Evolutionary conservation across 257 asterid genomes (phyloP).

Genomic region (Schizonepeta tenuifolia): DNA sequence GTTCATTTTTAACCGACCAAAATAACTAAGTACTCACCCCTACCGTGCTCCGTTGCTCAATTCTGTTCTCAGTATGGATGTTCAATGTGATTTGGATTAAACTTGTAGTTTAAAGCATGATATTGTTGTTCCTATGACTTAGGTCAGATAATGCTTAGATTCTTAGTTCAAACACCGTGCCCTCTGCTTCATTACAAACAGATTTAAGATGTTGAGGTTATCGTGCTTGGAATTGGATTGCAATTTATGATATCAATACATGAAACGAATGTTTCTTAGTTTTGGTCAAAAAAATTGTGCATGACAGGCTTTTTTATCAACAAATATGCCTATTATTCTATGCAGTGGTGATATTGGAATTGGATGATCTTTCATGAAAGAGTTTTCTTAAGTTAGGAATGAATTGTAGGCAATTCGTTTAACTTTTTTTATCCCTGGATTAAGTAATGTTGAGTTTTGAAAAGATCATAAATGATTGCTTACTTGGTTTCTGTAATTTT

Average conservation of each 20-base stretch:
- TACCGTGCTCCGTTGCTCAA: too few relatives aligned
- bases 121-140: too few relatives aligned
- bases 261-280: neutral
- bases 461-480: neutral
- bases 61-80: too few relatives aligned
- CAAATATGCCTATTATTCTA: neutral
- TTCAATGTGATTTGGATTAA: too few relatives aligned
- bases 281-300: neutral
- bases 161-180: too few relatives aligned
- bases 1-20: too few relatives aligned
- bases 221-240: neutral
- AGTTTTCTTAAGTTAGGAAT: constrained; percentile 16
- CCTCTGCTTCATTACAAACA: too few relatives aligned
- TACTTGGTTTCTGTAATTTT: neutral
- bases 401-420: neutral
- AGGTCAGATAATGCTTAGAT: too few relatives aligned
- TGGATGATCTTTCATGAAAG: neutral
- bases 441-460: neutral
- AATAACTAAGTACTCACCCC: too few relatives aligned
- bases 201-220: neutral
- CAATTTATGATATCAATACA: neutral
- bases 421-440: neutral
- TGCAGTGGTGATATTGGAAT: neutral
- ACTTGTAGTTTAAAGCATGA: too few relatives aligned
- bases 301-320: neutral